Conservation (phyloP, 257 asterid genomes). For the Petunia secreta region DNA sequence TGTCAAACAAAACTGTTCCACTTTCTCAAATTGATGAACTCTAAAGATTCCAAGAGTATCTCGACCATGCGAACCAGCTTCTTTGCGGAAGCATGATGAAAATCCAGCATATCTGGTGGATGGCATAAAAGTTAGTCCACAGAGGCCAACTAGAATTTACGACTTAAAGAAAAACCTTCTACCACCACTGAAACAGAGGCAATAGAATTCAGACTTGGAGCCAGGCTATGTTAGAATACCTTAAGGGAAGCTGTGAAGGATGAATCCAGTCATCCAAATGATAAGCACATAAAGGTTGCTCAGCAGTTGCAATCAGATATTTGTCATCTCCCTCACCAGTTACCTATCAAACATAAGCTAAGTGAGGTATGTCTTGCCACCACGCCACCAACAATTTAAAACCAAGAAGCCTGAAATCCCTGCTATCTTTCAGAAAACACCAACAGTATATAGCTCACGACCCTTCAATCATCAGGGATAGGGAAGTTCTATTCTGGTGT, state of each 20-base stretch:
- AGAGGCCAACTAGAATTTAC: background rate
- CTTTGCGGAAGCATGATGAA: slow-evolving; percentile 91
- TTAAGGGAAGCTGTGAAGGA: slow-evolving; percentile 76
- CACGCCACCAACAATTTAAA: background rate
- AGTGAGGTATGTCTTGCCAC: background rate
- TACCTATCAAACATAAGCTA: slow-evolving; percentile 55
- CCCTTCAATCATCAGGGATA: background rate
- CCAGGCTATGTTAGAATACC: slow-evolving; percentile 44
- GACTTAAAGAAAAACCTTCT: background rate
- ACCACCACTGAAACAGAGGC: background rate
- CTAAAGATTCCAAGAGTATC: slow-evolving; percentile 95
- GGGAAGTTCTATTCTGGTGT: background rate
- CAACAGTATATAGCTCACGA: background rate
- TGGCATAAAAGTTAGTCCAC: slow-evolving; percentile 16
- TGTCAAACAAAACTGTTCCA: slow-evolving; percentile 88
- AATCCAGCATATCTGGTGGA: slow-evolving; percentile 83
- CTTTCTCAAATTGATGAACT: slow-evolving; percentile 92
- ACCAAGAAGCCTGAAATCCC: background rate
- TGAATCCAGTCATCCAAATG: slow-evolving; percentile 94
- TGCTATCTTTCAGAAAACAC: background rate
- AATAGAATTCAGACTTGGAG: background rate
- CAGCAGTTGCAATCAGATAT: slow-evolving; percentile 94
- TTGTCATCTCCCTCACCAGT: slow-evolving; percentile 97
- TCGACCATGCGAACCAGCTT: slow-evolving; percentile 97
- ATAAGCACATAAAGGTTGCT: slow-evolving; percentile 94